Evolutionary conservation across 139 green algal species (phyloP).

Genomic region (Spirogloea muscicola): DNA sequence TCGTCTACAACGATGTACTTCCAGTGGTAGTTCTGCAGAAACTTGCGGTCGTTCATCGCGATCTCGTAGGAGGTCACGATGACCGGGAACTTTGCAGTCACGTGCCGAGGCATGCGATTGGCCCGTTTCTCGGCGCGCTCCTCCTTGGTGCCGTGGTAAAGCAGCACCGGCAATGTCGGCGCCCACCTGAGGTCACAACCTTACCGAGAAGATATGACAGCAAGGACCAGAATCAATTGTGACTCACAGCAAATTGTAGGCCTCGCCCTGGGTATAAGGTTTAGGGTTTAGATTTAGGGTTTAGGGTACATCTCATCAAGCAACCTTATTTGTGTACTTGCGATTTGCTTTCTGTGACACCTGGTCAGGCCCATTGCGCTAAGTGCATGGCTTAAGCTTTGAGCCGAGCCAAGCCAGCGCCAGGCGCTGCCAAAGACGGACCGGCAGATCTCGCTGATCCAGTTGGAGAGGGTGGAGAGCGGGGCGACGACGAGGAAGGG

Average conservation of each 20-base stretch:
- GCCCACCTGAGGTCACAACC: slow-evolving; percentile 59
- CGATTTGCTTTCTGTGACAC: not conserved
- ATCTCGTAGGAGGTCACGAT: slow-evolving; percentile 95
- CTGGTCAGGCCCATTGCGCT: not conserved
- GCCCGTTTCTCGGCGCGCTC: slow-evolving; percentile 61
- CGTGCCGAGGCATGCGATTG: not conserved
- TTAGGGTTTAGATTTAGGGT: too few relatives aligned
- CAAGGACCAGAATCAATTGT: not conserved
- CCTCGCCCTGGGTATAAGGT: too few relatives aligned
- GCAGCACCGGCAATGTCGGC: slow-evolving; percentile 71
- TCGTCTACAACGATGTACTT: slow-evolving; percentile 55
- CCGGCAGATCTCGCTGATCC: slow-evolving; percentile 77
- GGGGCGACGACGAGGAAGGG: slow-evolving; percentile 85
- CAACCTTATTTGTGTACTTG: not conserved
- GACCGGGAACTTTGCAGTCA: slow-evolving; percentile 72
- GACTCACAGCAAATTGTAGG: not conserved
- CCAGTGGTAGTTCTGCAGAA: slow-evolving; percentile 67
- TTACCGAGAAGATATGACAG: not conserved
- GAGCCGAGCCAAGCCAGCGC: too few relatives aligned
- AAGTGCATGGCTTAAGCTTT: not conserved
- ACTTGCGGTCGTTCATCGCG: slow-evolving; percentile 76
- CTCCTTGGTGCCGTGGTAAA: slow-evolving; percentile 86
- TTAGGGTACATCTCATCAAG: too few relatives aligned
- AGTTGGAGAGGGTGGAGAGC: slow-evolving; percentile 91
- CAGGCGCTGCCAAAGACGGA: too few relatives aligned